Base-by-base conservation (phyloP, 1,284 basidiomycete species). In the Malassezia caprae region DNA sequence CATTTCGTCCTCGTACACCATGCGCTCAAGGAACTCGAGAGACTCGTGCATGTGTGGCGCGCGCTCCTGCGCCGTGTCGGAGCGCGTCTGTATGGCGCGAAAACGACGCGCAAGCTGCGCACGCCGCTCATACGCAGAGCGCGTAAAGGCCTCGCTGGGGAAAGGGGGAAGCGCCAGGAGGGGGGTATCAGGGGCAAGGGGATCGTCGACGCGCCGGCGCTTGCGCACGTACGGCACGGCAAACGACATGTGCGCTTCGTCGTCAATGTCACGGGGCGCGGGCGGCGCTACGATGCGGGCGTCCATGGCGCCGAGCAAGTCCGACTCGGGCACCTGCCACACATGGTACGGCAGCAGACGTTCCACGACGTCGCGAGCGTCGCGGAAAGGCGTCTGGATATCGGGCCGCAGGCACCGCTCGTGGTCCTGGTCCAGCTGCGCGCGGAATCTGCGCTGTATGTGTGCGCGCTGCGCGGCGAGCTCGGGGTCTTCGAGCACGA, bases 261-360 rank as follows among this genome's bases (percentile, higher is more conserved):
- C 39, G n/a, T 42, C 28, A 15, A 26, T 1, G 13, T n/a, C 35
- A 3, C 3, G 3, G 4, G n/a, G 7, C 1, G 23, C 17, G 24
- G 23, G n/a, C 10, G 10, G 10, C n/a, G 46, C 13, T 8, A 23
- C 12, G 17, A 51, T 11, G 8, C 23, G 26, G 8, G 34, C 56
- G 3, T 53, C 42, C 48, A 53, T 39, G 1, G 49, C 45, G 13
- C n/a, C 24, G 13, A 64, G 48, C 21, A 71, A 45, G 40, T 71
- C 71, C 32, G 60, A 56, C 31, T 69, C 64, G 4, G 67, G 63
- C 2, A 69, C 62, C 54, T 70, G 62, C 62, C 62, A 73, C 30
- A 73, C 67, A 32, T 73, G 71, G 43, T 67, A 73, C 1, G 71
- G 71, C 26, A 73, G 46, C 8, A 73, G 56, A 4, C 71, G 49